Base-by-base conservation (phyloP, 495 filamentous ascomycete species). In the Daldinia grandis region DNA sequence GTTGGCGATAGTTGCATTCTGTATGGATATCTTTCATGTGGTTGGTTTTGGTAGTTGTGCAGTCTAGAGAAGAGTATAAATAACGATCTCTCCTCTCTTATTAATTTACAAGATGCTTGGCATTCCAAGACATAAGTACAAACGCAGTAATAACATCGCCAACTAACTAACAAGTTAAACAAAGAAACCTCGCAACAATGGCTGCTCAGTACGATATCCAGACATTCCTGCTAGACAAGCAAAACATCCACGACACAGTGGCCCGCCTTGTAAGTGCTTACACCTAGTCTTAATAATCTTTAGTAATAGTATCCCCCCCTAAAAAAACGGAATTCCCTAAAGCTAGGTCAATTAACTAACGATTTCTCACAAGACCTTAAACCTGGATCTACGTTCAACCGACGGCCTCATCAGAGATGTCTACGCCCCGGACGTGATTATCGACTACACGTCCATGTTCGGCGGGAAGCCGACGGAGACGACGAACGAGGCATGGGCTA, bases 381-480 rank as follows among this genome's bases (percentile, higher is more conserved):
- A 47, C 19, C 8, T 47, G 4, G 42, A 24, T 5, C 42, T 24
- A 5, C 19, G 21, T 12, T 47, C 42, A 5, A 12, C 42, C 42
- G 42, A 47, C 19, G 42, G 17, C 42, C 42, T 24, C 56, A 30
- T 50, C 49, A 60, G 62, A 17, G 74, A 78, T 9, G 73, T 77
- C 17, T 79, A 77, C 40, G 74, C 73, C 12, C 58, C 61, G 0
- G 51, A 73, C 21, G 35, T 76, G 4, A 15, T 58, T 14, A 65
- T 76, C 33, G 78, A 80, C 64, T 80, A 79, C 62, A 79, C 75
- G 24, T 67, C 74, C 25, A 42, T 80, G 59, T 64, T 76, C 33
- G 72, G 75, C 55, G 75, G 76, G 25, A 14, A 58, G 4, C 75
- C 76, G 2, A 53, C 56, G 12, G 61, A 58, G 9, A 56, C 75